Percentiles rank a stretch among this genome's conserved stretches.
Evolutionary conservation across 1,139 yeast genomes (phyloP).

Genomic region (Hansenula sp.): DNA sequence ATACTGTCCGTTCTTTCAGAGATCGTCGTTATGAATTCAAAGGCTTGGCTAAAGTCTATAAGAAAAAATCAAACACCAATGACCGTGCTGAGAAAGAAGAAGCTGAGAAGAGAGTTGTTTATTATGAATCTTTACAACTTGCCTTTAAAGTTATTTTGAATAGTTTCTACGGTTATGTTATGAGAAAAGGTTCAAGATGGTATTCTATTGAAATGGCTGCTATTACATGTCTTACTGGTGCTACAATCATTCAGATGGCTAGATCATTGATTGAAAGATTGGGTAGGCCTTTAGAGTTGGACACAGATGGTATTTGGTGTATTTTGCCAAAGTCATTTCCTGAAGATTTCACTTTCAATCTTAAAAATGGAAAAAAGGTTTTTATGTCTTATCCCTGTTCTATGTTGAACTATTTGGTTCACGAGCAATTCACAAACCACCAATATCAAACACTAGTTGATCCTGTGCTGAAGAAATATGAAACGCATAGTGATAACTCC

Average conservation of each 20-base stretch:
- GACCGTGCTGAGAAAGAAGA: slow-evolving; percentile 63
- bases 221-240: slow-evolving; percentile 96
- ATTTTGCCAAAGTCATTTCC: slow-evolving; percentile 92
- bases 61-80: slow-evolving; percentile 65
- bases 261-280: slow-evolving; percentile 87
- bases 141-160: slow-evolving; percentile 97
- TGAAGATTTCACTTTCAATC: slow-evolving; percentile 70
- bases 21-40: slow-evolving; percentile 96
- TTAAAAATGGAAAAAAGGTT: slow-evolving; percentile 75
- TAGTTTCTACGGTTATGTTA: slow-evolving; percentile 96
- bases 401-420: slow-evolving; percentile 93
- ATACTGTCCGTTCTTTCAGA: slow-evolving; percentile 91
- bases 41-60: slow-evolving; percentile 93
- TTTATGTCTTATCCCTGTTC: slow-evolving; percentile 91
- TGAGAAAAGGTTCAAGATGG: slow-evolving; percentile 99
- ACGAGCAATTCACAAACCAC: slow-evolving; percentile 84
- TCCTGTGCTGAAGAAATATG: slow-evolving; percentile 62
- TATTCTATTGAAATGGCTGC: slow-evolving; percentile 99
- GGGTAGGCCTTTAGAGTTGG: slow-evolving; percentile 94
- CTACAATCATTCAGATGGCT: slow-evolving; percentile 97
- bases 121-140: slow-evolving; percentile 91
- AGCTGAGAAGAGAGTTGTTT: slow-evolving; percentile 88
- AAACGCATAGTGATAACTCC: slow-evolving; percentile 83
- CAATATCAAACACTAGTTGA: slow-evolving; percentile 89
- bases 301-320: slow-evolving; percentile 99